A percentile compares a stretch with the other conserved stretches of the same genome.
phyloP scores from a whole-genome alignment of 2,329 filamentous ascomycete species.

The Amylocarpus encephaloides region DNA sequence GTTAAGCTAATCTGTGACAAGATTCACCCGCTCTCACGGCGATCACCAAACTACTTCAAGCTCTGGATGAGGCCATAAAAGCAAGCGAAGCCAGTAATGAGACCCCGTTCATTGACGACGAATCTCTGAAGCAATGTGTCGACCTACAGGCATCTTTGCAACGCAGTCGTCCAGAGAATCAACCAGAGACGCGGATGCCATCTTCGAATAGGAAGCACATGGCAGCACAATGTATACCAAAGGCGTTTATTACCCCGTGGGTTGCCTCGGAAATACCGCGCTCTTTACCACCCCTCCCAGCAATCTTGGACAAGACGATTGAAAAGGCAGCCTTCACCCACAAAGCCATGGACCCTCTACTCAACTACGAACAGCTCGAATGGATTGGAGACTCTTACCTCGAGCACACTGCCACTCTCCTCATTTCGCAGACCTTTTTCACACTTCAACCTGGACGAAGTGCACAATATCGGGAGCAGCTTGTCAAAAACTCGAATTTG shows the following conservation, averaged over 20 bases:
- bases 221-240: slow-evolving; percentile 16
- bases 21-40: slow-evolving; percentile 6
- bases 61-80: slow-evolving; percentile 23
- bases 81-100: slow-evolving; percentile 14
- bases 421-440: slow-evolving; percentile 69
- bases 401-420: slow-evolving; percentile 66
- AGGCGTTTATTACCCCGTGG: slow-evolving; percentile 41
- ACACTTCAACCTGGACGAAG: slow-evolving; percentile 60
- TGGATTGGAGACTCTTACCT: slow-evolving; percentile 85
- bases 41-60: slow-evolving; percentile 21
- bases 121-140: slow-evolving; percentile 16
- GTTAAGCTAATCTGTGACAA: too few relatives aligned
- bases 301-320: slow-evolving; percentile 52
- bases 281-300: slow-evolving; percentile 52
- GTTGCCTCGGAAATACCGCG: slow-evolving; percentile 42
- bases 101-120: slow-evolving; percentile 15
- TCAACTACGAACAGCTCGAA: slow-evolving; percentile 74
- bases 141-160: slow-evolving; percentile 19
- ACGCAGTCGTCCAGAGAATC: slow-evolving; percentile 1
- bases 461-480: slow-evolving; percentile 68
- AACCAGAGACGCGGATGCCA: background rate
- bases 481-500: slow-evolving; percentile 77
- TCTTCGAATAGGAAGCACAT: too few relatives aligned
- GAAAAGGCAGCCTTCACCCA: slow-evolving; percentile 64
- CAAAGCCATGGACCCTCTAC: slow-evolving; percentile 25